Evolutionary conservation across 192 early-diverging fungal species (phyloP), one percentile per base, ranked within the genome.

Genomic region (Coemansia sp.): DNA sequence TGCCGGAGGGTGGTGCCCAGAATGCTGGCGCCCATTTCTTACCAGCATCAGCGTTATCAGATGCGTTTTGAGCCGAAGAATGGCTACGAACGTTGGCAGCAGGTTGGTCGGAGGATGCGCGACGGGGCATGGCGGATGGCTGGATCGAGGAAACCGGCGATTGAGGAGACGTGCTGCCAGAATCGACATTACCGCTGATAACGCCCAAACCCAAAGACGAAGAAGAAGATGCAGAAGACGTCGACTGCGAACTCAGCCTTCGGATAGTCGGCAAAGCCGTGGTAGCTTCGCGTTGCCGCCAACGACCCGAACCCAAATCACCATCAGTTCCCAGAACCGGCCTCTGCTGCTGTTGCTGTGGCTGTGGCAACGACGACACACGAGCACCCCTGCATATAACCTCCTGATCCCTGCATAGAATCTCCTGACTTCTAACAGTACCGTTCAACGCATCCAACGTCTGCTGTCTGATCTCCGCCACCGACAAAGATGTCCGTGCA

Each of bases 381-480:
- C 67, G 55, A 5, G 61, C 39, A 41, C 39, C 8, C 39, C 28
- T 17, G 60, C 18, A 9, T 38, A 28, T 1, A 28, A 28, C 1
- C 22, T 28, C 56, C 35, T 58, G 14, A 5, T 28, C n/a, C 8
- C 58, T 51, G 3, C 5, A 17, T 7, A 28, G 1, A 28, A 28
- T 28, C 22, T 28, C 22, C 22, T 28, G 22, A 28, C 22, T 28
- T 12, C 66, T 65, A 32, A 68, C 7, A n/a, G 78, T 72, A 22
- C 78, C 78, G 38, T 81, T 81, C 0, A 81, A 70, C 20, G 78
- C 73, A 55, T 81, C 78, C 1, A 81, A 66, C 3, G 78, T 81
- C 63, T 81, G 78, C 78, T 81, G 78, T 51, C 78, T 73, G 14
- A 81, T 61, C 56, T 75, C 73, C 1, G 73, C 66, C 14, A 81